Percentiles rank a stretch among this genome's conserved stretches.
Evolutionary conservation across 768 basidiomycete genomes (phyloP).

Genomic region (Leccinum incarnatum): DNA sequence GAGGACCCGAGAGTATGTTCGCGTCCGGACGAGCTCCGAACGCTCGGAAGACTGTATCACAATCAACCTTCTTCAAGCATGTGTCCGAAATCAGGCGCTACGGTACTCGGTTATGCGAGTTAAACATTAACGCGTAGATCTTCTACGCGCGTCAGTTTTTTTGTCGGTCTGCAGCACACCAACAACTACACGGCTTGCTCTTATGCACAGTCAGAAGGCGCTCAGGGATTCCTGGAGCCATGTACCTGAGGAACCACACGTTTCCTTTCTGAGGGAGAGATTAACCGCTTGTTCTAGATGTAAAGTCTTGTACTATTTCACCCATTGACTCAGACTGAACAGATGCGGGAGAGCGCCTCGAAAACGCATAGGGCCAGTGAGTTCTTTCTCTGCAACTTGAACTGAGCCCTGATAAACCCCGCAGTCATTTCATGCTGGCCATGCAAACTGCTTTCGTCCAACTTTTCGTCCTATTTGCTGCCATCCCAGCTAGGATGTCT

Average conservation of each 20-base stretch:
- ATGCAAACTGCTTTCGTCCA: constrained; percentile 78
- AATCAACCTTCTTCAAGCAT: constrained; percentile 75
- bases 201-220: constrained; percentile 41
- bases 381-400: constrained; percentile 12
- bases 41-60: constrained; percentile 70
- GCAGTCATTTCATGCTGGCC: constrained; percentile 57
- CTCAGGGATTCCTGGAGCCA: constrained; percentile 66
- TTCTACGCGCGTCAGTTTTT: constrained; percentile 21
- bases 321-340: constrained; percentile 4
- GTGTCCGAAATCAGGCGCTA: constrained; percentile 57
- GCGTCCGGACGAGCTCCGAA: constrained; percentile 43
- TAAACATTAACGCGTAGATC: constrained; percentile 23
- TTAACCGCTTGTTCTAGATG: constrained; percentile 30
- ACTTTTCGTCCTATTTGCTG: constrained; percentile 56
- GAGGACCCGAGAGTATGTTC: constrained; percentile 57
- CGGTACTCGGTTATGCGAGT: constrained; percentile 18
- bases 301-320: neutral
- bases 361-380: constrained; percentile 50
- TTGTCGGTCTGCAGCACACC: constrained; percentile 28
- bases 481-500: constrained; percentile 57
- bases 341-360: constrained; percentile 48
- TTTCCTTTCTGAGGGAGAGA: constrained; percentile 36
- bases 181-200: constrained; percentile 13
- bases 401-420: neutral
- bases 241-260: constrained; percentile 41